Evolutionary conservation across 805 yeast species (phyloP), one percentile per base, ranked within the genome.

Genomic region (Kuraishia capsulata): DNA sequence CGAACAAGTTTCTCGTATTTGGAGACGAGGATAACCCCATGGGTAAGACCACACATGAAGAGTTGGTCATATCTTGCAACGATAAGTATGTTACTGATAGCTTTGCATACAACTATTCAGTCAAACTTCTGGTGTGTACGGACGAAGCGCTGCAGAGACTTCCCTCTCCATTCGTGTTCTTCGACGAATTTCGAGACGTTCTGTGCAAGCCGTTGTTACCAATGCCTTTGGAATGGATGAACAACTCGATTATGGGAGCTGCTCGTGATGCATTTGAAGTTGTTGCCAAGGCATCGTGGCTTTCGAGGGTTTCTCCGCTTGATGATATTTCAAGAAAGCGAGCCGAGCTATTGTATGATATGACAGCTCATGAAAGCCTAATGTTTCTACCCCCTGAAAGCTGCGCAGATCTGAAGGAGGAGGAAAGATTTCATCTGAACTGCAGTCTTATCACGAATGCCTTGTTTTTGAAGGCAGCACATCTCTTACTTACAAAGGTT

Each of bases 131-230:
- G 23, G 56, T 62, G 33, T 56, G 71, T 13, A 50, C 59, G 3
- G 50, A 48, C 20, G 43, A 51, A 4, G 56, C 58, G 9, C 37
- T 59, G 43, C 32, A 42, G 24, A 49, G 52, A 1, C 39, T 69
- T 8, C 71, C 73, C 1, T 57, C 65, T 23, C 76, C 76, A 4
- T 69, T 61, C 44, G 51, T 48, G 4, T 52, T 67, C 20, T 69
- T 61, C 41, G 49, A 48, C 23, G 55, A 49, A 8, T 43, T 54
- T 32, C 48, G 52, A 36, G 53, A 52, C 10, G 45, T 50, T 20
- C 41, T 68, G 18, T 52, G 52, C 16, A 45, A 51, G 1, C 70
- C 67, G 11, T 41, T 68, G 4, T 64, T 59, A 42, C 49, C 56
- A 4, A 42, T 49, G 32, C 49, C 52, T 0, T 50, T 49, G 2